Evolutionary conservation across 306 rosid genomes (phyloP).

Genomic region (Malus orientalis): DNA sequence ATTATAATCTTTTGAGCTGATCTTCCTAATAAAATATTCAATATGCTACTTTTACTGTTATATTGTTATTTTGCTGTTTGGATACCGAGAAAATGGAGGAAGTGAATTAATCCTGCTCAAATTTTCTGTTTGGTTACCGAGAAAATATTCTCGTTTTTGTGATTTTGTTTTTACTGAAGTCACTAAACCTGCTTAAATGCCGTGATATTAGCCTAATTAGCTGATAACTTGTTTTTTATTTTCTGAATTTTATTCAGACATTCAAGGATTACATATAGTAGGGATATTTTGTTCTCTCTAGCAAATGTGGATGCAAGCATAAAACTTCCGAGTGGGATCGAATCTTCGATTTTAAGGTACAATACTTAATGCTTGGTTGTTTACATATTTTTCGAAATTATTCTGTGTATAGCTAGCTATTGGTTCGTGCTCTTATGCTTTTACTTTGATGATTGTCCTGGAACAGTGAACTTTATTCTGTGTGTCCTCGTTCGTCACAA

Average conservation of each 20-base stretch:
- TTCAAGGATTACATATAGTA: slow-evolving; percentile 32
- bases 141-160: background rate
- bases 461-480: slow-evolving; percentile 24
- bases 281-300: slow-evolving; percentile 38
- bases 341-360: slow-evolving; percentile 19
- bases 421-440: background rate
- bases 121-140: background rate
- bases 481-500: slow-evolving; percentile 6
- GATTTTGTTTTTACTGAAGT: background rate
- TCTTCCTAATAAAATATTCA: background rate
- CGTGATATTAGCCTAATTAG: background rate
- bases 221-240: background rate
- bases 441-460: slow-evolving; percentile 17
- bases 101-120: background rate
- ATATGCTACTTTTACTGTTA: background rate
- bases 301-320: slow-evolving; percentile 11
- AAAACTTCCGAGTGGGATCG: slow-evolving; percentile 8
- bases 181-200: background rate
- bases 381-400: background rate
- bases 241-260: slow-evolving; percentile 20
- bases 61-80: background rate
- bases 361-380: background rate
- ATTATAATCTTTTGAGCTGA: background rate
- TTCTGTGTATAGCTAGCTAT: background rate
- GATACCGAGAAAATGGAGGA: background rate